A percentile compares a stretch with the other conserved stretches of the same genome.
phyloP scores from a whole-genome alignment of 169 alveolate genomes.

The Plasmodium adleri region DNA sequence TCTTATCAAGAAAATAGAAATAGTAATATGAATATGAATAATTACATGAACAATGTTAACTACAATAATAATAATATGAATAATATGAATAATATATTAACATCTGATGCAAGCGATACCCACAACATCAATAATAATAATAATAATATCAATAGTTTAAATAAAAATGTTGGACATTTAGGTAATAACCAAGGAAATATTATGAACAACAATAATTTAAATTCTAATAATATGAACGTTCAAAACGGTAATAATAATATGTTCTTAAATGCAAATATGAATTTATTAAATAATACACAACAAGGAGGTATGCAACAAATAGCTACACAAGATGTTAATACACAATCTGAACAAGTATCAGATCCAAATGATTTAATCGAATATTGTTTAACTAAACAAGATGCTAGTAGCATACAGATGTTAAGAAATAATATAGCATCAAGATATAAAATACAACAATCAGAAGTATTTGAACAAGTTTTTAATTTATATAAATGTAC shows the following conservation, averaged over 20 bases:
- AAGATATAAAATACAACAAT: slow-evolving; percentile 69
- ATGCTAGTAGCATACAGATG: slow-evolving; percentile 72
- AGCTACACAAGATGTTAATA: neutral
- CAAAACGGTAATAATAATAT: slow-evolving; percentile 15
- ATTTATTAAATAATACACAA: slow-evolving; percentile 2
- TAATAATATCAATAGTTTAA: neutral
- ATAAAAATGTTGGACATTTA: neutral
- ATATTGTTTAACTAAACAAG: slow-evolving; percentile 70
- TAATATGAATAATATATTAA: too few relatives aligned
- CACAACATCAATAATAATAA: neutral
- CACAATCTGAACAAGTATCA: neutral
- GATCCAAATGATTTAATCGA: slow-evolving; percentile 48
- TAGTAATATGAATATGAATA: neutral
- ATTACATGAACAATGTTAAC: neutral
- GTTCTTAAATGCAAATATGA: neutral
- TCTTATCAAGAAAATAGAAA: neutral
- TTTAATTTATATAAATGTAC: slow-evolving; percentile 70
- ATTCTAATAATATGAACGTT: neutral
- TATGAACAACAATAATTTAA: neutral
- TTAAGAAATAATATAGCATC: slow-evolving; percentile 74
- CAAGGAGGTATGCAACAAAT: slow-evolving; percentile 14
- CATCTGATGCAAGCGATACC: too few relatives aligned
- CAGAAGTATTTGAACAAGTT: slow-evolving; percentile 72
- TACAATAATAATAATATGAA: neutral
- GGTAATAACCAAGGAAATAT: neutral